Base-by-base conservation (phyloP, 2,329 filamentous ascomycete genomes). In the Phyllosticta citrichinensis region DNA sequence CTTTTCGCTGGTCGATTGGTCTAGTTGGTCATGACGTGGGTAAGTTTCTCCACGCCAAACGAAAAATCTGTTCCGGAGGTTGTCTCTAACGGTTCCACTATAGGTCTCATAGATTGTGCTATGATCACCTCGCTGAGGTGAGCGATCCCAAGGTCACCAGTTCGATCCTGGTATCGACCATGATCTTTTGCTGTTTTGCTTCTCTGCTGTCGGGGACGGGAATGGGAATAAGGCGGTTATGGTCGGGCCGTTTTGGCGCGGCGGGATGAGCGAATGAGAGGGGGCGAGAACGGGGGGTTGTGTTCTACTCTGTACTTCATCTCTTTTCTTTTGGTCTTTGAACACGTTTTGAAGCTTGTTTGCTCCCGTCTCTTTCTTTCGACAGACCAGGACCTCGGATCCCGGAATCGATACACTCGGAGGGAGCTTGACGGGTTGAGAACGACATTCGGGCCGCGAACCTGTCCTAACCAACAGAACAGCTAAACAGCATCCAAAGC, bases 21-120 rank as follows among this genome's bases (percentile, higher is more conserved):
- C 60, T 63, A 63, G 62, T 63, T 62, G 62, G 62, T 62, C 62
- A 64, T 64, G 61, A 64, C 63, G 63, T 64, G 52, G 63, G 24
- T 30, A 53, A 22, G 52, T 19, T 12, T 53, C 17, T 11, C 52
- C 6, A 2, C 20, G 20, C 25, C 20, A 9, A 20, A 12, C 8
- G 5, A 25, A 40, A n/a, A 12, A 5, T 30, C 1, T 33, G 5
- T 30, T 5, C 27, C 3, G 6, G 27, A 6, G 27, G 2, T 2
- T 5, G 6, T 30, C 27, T 6, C 22, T 56, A 10, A 20, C 27
- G 22, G 17, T 40, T 56, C 12, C 22, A 2, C 19, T 25, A 11
- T 19, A 56, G 30, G 62, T 64, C 63, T 64, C 63, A 64, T 64
- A 30, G 27, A 64, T 60, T 20, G n/a, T 20, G n/a, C 55, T 63